Evolutionary conservation across 768 basidiomycete species (phyloP).

Genomic region (Clavulina sp.): DNA sequence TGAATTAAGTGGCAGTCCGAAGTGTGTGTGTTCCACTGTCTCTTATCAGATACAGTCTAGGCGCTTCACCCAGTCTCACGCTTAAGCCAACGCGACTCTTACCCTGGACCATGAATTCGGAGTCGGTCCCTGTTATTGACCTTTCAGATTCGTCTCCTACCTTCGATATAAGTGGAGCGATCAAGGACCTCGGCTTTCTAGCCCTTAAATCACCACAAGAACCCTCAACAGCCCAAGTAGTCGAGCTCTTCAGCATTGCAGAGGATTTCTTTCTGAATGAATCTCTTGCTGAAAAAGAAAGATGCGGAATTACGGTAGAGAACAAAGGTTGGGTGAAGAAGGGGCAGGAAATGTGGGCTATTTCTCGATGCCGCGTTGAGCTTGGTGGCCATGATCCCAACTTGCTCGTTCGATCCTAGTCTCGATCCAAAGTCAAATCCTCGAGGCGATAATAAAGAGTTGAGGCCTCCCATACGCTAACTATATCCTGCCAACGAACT

Average conservation of each 20-base stretch:
- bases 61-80: too few species aligned
- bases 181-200: conserved; percentile 10
- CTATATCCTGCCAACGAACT: neutral
- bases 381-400: neutral
- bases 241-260: conserved; percentile 8
- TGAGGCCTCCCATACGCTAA: neutral
- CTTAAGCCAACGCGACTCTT: too few species aligned
- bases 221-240: neutral
- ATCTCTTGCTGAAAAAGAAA: conserved; percentile 5
- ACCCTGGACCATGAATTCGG: too few species aligned
- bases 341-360: conserved; percentile 7
- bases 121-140: neutral
- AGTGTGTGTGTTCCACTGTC: too few species aligned
- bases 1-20: too few species aligned
- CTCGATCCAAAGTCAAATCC: conserved; percentile 8
- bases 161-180: conserved; percentile 1
- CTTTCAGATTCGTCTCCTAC: neutral
- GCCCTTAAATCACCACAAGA: conserved; percentile 3
- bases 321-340: conserved; percentile 10
- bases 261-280: conserved; percentile 11
- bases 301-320: conserved; percentile 6
- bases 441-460: conserved; percentile 12
- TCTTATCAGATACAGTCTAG: too few species aligned
- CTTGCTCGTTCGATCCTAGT: neutral
- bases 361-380: neutral